Conservation (phyloP, 148 eudicot species). For the Fagopyrum esculentum region DNA sequence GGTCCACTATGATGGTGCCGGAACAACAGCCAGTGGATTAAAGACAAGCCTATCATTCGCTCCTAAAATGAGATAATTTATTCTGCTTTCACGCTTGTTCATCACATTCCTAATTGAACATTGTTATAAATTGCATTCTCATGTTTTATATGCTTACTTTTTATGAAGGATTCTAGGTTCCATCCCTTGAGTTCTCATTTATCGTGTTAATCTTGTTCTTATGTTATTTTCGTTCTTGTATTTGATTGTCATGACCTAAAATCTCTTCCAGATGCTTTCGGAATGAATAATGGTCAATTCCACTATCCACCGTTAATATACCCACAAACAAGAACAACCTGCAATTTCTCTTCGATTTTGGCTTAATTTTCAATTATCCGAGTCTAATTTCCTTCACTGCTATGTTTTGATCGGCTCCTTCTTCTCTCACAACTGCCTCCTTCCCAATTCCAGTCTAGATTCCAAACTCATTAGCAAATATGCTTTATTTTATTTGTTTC, state of each 20-base stretch:
- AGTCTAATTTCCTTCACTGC: neutral
- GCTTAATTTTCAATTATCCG: neutral
- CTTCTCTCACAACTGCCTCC: neutral
- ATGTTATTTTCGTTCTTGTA: no score
- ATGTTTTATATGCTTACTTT: no score
- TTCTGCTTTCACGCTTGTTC: neutral
- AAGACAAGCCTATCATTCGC: conserved; percentile 49
- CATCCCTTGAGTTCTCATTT: no score
- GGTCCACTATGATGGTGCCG: conserved; percentile 98
- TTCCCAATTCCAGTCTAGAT: neutral
- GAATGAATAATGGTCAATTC: no score
- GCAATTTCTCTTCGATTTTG: neutral
- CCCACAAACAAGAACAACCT: no score
- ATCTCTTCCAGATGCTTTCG: no score
- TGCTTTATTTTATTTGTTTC: neutral
- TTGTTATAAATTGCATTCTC: conserved; percentile 29
- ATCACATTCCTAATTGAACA: no score
- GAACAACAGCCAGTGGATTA: conserved; percentile 92
- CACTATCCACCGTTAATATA: neutral
- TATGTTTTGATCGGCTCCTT: neutral
- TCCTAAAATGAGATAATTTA: neutral
- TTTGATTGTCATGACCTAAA: no score
- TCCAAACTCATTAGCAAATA: neutral
- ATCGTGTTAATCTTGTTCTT: no score
- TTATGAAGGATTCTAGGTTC: no score